Evolutionary conservation across 2,329 filamentous ascomycete species (phyloP).

Genomic region (Massarina eburnea): DNA sequence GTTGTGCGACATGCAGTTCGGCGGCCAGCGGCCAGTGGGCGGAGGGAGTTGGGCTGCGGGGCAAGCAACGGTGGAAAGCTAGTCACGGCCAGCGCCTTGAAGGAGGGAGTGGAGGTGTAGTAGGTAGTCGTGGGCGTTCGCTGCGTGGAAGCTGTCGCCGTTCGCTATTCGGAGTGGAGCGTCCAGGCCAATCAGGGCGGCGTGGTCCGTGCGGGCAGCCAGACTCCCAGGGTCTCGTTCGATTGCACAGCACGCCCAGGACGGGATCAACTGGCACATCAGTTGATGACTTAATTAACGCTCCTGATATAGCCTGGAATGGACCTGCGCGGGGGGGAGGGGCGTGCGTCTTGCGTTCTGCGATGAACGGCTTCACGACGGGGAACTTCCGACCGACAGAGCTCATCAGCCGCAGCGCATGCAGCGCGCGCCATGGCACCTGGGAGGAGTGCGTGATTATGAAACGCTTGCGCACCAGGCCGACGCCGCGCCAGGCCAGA

Average conservation of each 20-base stretch:
- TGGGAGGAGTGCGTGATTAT: neutral
- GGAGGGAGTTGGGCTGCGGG: too few relatives aligned
- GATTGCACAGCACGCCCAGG: too few relatives aligned
- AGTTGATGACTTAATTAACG: neutral
- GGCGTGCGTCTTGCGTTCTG: neutral
- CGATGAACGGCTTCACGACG: neutral
- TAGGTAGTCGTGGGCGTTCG: neutral
- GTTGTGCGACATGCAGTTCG: neutral
- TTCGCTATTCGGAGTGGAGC: neutral
- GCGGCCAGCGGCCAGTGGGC: too few relatives aligned
- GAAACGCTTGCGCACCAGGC: slow-evolving; percentile 1
- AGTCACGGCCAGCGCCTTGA: neutral
- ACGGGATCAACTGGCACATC: too few relatives aligned
- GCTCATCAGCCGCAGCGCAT: slow-evolving; percentile 1
- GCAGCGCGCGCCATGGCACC: too few relatives aligned
- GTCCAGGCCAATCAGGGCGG: neutral
- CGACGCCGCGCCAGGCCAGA: slow-evolving; percentile 6
- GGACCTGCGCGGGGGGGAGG: neutral
- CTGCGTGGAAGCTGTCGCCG: neutral
- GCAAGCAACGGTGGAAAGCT: neutral
- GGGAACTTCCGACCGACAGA: neutral
- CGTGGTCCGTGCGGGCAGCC: neutral
- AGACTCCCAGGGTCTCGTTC: neutral
- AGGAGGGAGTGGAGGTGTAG: neutral
- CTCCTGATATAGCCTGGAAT: neutral